phyloP scores from a whole-genome alignment of 2,329 filamentous ascomycete genomes.

The Leptoxyphium fumago region DNA sequence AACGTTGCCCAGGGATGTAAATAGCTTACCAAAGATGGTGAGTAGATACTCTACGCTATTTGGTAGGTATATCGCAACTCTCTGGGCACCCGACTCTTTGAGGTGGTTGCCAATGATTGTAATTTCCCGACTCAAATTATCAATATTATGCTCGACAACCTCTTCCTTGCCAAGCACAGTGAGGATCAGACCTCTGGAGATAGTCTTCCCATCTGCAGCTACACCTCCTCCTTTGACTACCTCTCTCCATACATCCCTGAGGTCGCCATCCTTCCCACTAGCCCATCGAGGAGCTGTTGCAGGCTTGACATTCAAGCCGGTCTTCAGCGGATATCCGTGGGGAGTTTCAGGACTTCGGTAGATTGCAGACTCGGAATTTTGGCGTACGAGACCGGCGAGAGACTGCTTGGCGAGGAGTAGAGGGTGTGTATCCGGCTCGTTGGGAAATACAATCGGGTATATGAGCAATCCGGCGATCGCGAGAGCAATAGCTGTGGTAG shows the following conservation, averaged over 20 bases:
- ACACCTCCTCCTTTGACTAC: conserved; percentile 31
- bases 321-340: conserved; percentile 66
- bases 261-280: conserved; percentile 68
- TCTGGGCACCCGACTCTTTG: conserved; percentile 51
- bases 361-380: conserved; percentile 70
- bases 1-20: not conserved
- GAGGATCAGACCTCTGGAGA: conserved; percentile 55
- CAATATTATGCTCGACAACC: conserved; percentile 53
- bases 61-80: conserved; percentile 77
- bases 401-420: conserved; percentile 80
- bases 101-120: conserved; percentile 69
- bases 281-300: conserved; percentile 69
- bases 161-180: conserved; percentile 67
- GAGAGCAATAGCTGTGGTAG: conserved; percentile 58
- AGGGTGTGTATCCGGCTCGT: conserved; percentile 83
- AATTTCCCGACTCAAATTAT: conserved; percentile 70
- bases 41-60: conserved; percentile 83
- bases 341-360: conserved; percentile 76
- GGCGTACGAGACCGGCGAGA: conserved; percentile 60
- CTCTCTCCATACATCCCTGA: conserved; percentile 83
- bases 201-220: conserved; percentile 45
- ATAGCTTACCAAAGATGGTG: conserved; percentile 51
- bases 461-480: conserved; percentile 52
- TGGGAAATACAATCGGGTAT: conserved; percentile 54
- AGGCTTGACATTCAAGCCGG: conserved; percentile 70